A percentile compares a stretch with the other conserved stretches of the same genome.
These are phyloP conservation scores for Podila horticola DNA, from an alignment of 192 early-diverging fungal species.

Conservation along the genomic window DNA sequence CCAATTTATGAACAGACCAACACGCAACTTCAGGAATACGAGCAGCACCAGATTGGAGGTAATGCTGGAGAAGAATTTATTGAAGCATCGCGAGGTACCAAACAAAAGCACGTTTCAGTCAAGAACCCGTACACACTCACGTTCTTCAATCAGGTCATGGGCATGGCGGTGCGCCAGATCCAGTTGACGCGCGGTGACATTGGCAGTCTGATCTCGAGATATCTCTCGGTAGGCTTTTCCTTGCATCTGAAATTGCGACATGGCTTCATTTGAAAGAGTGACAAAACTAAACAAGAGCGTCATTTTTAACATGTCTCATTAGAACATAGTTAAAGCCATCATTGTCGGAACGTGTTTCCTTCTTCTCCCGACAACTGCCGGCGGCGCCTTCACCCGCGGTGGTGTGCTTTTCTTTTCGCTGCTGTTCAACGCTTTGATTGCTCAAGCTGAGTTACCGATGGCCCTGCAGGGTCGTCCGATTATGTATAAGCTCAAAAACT, in stretches of 20 bases:
- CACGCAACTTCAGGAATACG: conserved; percentile 49
- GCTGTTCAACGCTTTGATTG: conserved; percentile 58
- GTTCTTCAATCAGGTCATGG: conserved; percentile 65
- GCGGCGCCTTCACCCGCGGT: conserved; percentile 81
- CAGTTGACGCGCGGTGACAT: conserved; percentile 64
- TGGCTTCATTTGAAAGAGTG: no score
- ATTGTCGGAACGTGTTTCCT: background rate
- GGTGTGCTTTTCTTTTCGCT: conserved; percentile 75
- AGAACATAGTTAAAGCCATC: background rate
- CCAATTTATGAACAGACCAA: conserved; percentile 47
- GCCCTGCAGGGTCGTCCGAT: conserved; percentile 75
- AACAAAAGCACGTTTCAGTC: conserved; percentile 56
- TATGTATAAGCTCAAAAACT: conserved; percentile 79
- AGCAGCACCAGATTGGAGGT: conserved; percentile 8
- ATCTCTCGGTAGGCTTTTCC: conserved; percentile 32
- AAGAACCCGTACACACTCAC: conserved; percentile 71
- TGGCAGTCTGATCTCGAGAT: conserved; percentile 59
- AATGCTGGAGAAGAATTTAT: conserved; percentile 38
- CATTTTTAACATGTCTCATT: background rate
- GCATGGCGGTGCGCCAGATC: conserved; percentile 67
- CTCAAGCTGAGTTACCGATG: conserved; percentile 72
- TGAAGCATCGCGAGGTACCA: conserved; percentile 59
- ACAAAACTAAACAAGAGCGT: background rate
- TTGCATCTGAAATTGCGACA: background rate
- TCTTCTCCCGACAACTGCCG: conserved; percentile 3